phyloP scores from a whole-genome alignment of 2,329 filamentous ascomycete species.

The Curvularia eragrostidis region DNA sequence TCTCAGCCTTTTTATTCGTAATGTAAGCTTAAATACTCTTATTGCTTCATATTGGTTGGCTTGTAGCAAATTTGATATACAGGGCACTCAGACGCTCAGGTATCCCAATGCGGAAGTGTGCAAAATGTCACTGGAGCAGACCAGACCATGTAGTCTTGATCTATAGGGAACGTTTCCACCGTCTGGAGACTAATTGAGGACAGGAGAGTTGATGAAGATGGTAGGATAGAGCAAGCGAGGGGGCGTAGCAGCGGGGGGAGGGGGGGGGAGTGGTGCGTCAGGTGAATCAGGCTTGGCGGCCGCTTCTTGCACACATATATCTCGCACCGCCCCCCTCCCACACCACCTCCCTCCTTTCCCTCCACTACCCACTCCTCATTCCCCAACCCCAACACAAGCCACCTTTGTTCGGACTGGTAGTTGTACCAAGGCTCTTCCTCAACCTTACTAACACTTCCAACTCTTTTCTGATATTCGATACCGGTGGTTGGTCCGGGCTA shows the following conservation, averaged over 20 bases:
- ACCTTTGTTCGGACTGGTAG: slow-evolving; percentile 6
- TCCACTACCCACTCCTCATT: slow-evolving; percentile 13
- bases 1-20: background rate
- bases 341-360: slow-evolving; percentile 18
- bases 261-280: slow-evolving; percentile 16
- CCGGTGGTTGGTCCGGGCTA: slow-evolving; percentile 6
- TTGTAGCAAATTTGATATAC: slow-evolving; percentile 1
- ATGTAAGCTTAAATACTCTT: background rate
- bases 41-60: background rate
- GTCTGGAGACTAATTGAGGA: background rate
- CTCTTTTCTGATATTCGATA: slow-evolving; percentile 10
- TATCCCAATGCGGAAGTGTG: slow-evolving; percentile 15
- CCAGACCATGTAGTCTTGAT: background rate
- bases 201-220: background rate
- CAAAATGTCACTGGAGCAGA: slow-evolving; percentile 5
- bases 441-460: slow-evolving; percentile 9
- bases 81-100: slow-evolving; percentile 1
- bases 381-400: slow-evolving; percentile 10
- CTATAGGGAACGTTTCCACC: background rate
- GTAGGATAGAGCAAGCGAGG: slow-evolving; percentile 9
- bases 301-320: slow-evolving; percentile 30
- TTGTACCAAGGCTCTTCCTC: background rate
- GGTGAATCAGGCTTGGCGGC: slow-evolving; percentile 28
- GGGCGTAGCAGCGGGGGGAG: slow-evolving; percentile 14
- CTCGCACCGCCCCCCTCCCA: slow-evolving; percentile 29